Evolutionary conservation across 2,329 filamentous ascomycete genomes (phyloP), one percentile per base, ranked within the genome.

Genomic region (Microdochium bolleyi): DNA sequence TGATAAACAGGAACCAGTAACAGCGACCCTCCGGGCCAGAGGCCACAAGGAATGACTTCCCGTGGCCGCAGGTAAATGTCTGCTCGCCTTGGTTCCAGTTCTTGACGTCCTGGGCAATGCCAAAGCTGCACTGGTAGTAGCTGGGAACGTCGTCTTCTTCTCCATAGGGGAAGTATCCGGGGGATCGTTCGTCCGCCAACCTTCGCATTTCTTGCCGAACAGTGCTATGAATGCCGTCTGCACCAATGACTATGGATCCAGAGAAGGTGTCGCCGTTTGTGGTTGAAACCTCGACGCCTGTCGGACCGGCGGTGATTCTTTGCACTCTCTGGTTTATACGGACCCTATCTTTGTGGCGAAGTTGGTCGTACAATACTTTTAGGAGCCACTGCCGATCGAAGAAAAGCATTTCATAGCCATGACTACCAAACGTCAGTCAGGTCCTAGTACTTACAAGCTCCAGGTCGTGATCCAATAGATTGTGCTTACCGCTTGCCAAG

Each of bases 201-300:
- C 60, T 54, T 24, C 50, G 54, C 60, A 71, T 65, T 52, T 69
- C 64, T 3, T 55, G 48, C 5, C 73, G 59, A 1, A 71, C 61
- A 0, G 54, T 57, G 56, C 72, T 74, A 52, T 72, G 64, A 19
- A 74, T 63, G 1, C 73, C 72, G 48, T 75, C 72, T 0, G 68
- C 66, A 0, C 72, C 70, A 0, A 73, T 60, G 0, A 74, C 56
- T 0, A 74, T 55, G 19, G 66, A 61, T 0, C 69, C 72, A 1
- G 55, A 38, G 37, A 65, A 67, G 0, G 54, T 46, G 4, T 55
- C 52, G 5, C 70, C 70, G 22, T 69, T 63, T 2, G 53, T 49
- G 1, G 66, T 69, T 1, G 48, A 55, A 0, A 72, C 71, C 0
- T 55, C 53, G 3, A 69, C 68, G 3, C 61, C 61, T 5, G 58